phyloP scores from a whole-genome alignment of 192 early-diverging fungal species.

The Backusella luteola region DNA sequence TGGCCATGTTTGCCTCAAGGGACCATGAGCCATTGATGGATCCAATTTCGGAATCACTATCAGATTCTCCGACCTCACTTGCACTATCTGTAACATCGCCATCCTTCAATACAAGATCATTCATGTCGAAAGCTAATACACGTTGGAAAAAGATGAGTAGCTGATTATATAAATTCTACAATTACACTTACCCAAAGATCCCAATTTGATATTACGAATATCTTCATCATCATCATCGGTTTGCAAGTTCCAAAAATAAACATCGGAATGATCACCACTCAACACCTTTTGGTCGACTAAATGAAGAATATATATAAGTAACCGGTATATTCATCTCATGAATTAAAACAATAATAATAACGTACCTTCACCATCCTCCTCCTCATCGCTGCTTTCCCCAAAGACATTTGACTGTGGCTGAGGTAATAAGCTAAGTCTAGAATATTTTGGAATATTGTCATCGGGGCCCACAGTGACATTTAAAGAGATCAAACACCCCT shows the following conservation, averaged over 20 bases:
- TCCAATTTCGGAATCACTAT: constrained; percentile 43
- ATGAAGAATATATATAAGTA: constrained; percentile 7
- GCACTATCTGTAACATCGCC: constrained; percentile 37
- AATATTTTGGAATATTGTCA: constrained; percentile 61
- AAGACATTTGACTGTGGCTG: constrained; percentile 34
- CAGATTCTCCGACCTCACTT: constrained; percentile 31
- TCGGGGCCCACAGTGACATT: constrained; percentile 74
- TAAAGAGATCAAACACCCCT: constrained; percentile 70
- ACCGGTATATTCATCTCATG: not conserved
- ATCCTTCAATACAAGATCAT: constrained; percentile 39
- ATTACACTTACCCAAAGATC: constrained; percentile 40
- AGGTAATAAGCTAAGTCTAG: constrained; percentile 55
- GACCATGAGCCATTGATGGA: constrained; percentile 49
- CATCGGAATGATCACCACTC: constrained; percentile 59
- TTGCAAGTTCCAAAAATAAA: constrained; percentile 55
- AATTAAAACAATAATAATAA: not conserved
- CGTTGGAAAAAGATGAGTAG: not conserved
- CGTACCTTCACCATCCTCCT: constrained; percentile 31
- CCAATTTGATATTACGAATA: constrained; percentile 50
- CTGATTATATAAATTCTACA: not conserved
- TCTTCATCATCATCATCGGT: constrained; percentile 59
- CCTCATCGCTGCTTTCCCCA: constrained; percentile 46
- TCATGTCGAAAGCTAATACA: constrained; percentile 48
- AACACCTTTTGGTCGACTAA: constrained; percentile 32
- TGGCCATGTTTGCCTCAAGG: constrained; percentile 47